Evolutionary conservation across 2,329 filamentous ascomycete genomes (phyloP).

Genomic region (Aspergillus novoparasiticus): DNA sequence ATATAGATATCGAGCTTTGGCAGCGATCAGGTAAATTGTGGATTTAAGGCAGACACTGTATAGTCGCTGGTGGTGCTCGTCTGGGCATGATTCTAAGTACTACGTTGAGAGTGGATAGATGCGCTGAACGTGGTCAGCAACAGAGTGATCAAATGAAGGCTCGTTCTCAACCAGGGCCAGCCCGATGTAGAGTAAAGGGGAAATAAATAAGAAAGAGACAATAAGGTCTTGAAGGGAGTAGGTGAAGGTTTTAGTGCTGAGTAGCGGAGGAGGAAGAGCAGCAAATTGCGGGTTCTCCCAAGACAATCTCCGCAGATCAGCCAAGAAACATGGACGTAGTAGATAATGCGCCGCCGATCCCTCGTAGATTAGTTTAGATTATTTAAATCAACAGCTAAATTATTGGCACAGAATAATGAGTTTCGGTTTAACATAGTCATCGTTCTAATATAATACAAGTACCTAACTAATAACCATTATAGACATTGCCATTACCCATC

Average conservation of each 20-base stretch:
- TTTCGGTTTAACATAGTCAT: neutral
- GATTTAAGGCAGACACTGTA: conserved; percentile 7
- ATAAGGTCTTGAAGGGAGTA: conserved; percentile 2
- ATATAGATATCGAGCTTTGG: conserved; percentile 1
- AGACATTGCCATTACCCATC: neutral
- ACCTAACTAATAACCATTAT: neutral
- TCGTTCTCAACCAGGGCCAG: conserved; percentile 36
- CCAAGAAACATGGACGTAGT: conserved; percentile 14
- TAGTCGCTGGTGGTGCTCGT: conserved; percentile 9
- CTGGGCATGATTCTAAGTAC: conserved; percentile 11
- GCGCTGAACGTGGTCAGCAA: conserved; percentile 14
- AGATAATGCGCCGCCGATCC: conserved; percentile 5
- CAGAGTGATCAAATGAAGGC: conserved; percentile 13
- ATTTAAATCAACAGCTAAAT: neutral
- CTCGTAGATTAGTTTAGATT: neutral
- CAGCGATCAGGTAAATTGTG: conserved; percentile 8
- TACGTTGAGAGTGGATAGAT: conserved; percentile 16
- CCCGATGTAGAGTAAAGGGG: conserved; percentile 24
- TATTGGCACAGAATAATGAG: neutral
- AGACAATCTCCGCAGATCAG: conserved; percentile 16
- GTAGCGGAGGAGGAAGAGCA: conserved; percentile 10
- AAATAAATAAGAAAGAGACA: neutral
- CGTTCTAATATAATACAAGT: neutral
- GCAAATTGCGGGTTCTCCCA: conserved; percentile 4
- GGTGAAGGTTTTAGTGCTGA: conserved; percentile 3